Evolutionary conservation across 768 basidiomycete genomes (phyloP), one percentile per base, ranked within the genome.

Genomic region (Naganishia antarctica): DNA sequence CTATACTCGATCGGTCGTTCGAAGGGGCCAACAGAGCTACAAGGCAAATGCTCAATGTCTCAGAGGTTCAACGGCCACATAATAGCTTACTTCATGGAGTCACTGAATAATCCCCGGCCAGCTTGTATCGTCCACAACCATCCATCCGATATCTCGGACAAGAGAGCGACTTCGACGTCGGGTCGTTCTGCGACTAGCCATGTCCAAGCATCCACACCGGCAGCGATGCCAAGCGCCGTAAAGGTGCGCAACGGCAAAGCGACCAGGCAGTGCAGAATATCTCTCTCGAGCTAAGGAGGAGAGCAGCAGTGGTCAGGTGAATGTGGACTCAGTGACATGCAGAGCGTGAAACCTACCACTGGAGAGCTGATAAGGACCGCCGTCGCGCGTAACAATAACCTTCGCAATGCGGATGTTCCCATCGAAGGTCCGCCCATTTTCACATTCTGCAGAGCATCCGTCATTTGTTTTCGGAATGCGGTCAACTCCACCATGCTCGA

Each of bases 171-270:
- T 76, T 97, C 93, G 12, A 88, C 80, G 49, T 83, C 83, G 0
- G 89, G 86, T 64, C 89, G 85, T 74, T 94, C 89, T 15, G 89
- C 85, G 59, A 96, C 87, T 0, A 96, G 83, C 93, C 93, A 97
- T 3, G 88, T 91, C 96, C 96, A 98, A 11, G 88, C 87, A 73
- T 98, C 92, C 45, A 92, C 86, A 0, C 90, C 93, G 1, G 89
- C 84, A 16, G 89, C 83, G 63, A 97, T 84, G 0, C 91, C 85
- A 4, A 89, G 80, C 0, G 92, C 90, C 0, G 89, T 92, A 67
- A 90, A 90, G 2, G 89, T 86, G 62, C 89, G 87, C 70, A 98
- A 89, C 0, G 96, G 96, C 18, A 98, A 77, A 34, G 83, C 81
- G 8, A 98, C 92, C 26, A 98, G 80, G 74, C 91, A 87, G 77